These are phyloP conservation scores for Tillandsia leiboldiana DNA, from an alignment of 176 grass and related monocot genomes.

Conservation along the genomic window DNA sequence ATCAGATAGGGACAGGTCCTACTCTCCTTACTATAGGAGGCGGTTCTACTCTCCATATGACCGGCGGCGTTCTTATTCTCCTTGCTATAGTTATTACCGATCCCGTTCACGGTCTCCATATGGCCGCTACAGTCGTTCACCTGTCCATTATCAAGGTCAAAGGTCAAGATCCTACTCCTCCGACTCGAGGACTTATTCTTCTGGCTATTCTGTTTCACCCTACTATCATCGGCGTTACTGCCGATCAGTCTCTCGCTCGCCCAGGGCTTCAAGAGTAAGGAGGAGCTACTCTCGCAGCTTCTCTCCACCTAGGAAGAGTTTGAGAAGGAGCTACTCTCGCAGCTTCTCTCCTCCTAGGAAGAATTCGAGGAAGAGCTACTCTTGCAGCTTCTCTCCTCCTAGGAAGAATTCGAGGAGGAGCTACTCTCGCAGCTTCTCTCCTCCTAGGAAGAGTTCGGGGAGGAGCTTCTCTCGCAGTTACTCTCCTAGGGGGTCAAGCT, in stretches of 20 bases:
- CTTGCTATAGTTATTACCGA: slow-evolving; percentile 2
- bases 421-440: slow-evolving; percentile 30
- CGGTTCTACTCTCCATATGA: slow-evolving; percentile 20
- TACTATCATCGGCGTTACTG: slow-evolving; percentile 10
- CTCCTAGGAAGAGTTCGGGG: background rate
- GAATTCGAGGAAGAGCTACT: background rate
- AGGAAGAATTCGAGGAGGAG: slow-evolving; percentile 4
- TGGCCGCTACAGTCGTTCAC: background rate
- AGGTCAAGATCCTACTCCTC: slow-evolving; percentile 9
- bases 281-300: background rate
- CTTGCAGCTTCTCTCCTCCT: background rate
- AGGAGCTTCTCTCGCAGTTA: slow-evolving; percentile 26
- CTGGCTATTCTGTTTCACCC: slow-evolving; percentile 29
- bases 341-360: too few species aligned
- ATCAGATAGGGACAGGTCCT: slow-evolving; percentile 28
- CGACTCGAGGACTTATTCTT: slow-evolving; percentile 1
- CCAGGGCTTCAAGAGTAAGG: slow-evolving; percentile 5
- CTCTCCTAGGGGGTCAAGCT: slow-evolving; percentile 18
- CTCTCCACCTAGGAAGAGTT: background rate
- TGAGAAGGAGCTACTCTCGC: too few species aligned
- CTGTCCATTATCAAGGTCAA: slow-evolving; percentile 3
- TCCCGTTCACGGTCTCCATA: slow-evolving; percentile 17
- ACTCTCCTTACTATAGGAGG: slow-evolving; percentile 30
- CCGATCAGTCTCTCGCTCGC: slow-evolving; percentile 13
- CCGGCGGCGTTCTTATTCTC: slow-evolving; percentile 9